These are phyloP conservation scores for Phaeosphaeriaceae sp. DNA, from an alignment of 2,329 filamentous ascomycete species.

Conservation along the genomic window DNA sequence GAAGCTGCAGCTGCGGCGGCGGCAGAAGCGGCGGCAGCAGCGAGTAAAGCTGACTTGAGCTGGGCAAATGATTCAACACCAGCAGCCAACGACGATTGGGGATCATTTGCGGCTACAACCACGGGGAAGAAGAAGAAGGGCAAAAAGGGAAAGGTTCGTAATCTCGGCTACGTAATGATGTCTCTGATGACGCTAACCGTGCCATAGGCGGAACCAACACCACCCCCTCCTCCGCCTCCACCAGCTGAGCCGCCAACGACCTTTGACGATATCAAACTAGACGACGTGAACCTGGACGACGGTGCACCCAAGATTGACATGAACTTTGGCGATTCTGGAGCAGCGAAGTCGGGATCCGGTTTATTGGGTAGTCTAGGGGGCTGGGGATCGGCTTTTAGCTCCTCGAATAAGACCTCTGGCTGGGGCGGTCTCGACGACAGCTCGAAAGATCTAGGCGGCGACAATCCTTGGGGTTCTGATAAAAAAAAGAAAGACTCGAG, in stretches of 20 bases:
- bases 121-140: slow-evolving; percentile 48
- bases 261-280: slow-evolving; percentile 56
- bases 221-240: slow-evolving; percentile 37
- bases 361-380: slow-evolving; percentile 26
- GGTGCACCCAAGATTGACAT: slow-evolving; percentile 56
- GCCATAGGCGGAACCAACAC: slow-evolving; percentile 35
- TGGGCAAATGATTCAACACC: slow-evolving; percentile 36
- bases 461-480: slow-evolving; percentile 43
- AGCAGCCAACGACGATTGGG: slow-evolving; percentile 41
- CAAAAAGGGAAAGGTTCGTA: slow-evolving; percentile 50
- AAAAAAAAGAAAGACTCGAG: slow-evolving; percentile 48
- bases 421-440: slow-evolving; percentile 39
- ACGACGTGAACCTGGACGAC: slow-evolving; percentile 41
- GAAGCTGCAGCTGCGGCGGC: slow-evolving; percentile 40
- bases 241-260: slow-evolving; percentile 39
- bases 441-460: slow-evolving; percentile 41
- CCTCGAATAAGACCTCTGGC: slow-evolving; percentile 25
- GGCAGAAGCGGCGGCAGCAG: slow-evolving; percentile 28
- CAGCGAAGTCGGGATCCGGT: slow-evolving; percentile 29
- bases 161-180: slow-evolving; percentile 42
- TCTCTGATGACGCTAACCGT: slow-evolving; percentile 37
- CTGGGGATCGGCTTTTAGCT: slow-evolving; percentile 39
- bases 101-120: slow-evolving; percentile 32
- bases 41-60: slow-evolving; percentile 28
- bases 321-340: slow-evolving; percentile 48